phyloP scores from a whole-genome alignment of 169 alveolate genomes.

The Cryptosporidium felis region DNA sequence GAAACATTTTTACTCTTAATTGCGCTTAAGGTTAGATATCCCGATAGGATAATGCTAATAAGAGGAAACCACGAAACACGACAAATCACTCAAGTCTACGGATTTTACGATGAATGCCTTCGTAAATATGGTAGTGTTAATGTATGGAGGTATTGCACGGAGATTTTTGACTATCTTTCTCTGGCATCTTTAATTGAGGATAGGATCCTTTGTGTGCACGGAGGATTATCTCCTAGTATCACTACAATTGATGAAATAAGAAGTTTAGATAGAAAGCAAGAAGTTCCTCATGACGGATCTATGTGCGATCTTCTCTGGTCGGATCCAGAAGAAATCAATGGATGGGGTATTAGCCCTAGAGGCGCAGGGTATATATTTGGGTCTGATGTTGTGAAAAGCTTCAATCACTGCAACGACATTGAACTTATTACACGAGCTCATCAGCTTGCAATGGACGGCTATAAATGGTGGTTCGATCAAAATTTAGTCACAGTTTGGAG shows the following conservation, averaged over 20 bases:
- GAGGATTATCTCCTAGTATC: conserved; percentile 97
- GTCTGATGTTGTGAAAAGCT: conserved; percentile 94
- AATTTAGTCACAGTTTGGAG: conserved; percentile 92
- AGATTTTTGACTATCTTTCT: conserved; percentile 97
- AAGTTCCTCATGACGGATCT: conserved; percentile 99
- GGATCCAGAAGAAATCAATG: conserved; percentile 98
- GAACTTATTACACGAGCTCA: conserved; percentile 99
- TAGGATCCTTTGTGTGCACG: conserved; percentile 96
- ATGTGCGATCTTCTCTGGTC: conserved; percentile 99
- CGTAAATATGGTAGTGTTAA: conserved; percentile 97
- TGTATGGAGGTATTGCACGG: conserved; percentile 98
- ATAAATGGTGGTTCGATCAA: conserved; percentile 89
- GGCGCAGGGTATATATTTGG: conserved; percentile 99
- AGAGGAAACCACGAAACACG: conserved; percentile 99
- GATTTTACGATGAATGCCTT: conserved; percentile 99
- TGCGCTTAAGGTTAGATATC: conserved; percentile 95
- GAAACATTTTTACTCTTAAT: conserved; percentile 97
- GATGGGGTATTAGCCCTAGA: conserved; percentile 99
- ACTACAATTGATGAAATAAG: conserved; percentile 92
- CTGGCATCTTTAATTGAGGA: conserved; percentile 97
- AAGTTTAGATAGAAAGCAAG: conserved; percentile 93
- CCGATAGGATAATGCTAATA: conserved; percentile 94
- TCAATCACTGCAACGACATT: conserved; percentile 93
- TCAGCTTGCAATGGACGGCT: conserved; percentile 99
- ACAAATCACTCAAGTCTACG: conserved; percentile 98